Conservation (phyloP, 2,329 filamentous ascomycete genomes). For the Exophiala spinifera region DNA sequence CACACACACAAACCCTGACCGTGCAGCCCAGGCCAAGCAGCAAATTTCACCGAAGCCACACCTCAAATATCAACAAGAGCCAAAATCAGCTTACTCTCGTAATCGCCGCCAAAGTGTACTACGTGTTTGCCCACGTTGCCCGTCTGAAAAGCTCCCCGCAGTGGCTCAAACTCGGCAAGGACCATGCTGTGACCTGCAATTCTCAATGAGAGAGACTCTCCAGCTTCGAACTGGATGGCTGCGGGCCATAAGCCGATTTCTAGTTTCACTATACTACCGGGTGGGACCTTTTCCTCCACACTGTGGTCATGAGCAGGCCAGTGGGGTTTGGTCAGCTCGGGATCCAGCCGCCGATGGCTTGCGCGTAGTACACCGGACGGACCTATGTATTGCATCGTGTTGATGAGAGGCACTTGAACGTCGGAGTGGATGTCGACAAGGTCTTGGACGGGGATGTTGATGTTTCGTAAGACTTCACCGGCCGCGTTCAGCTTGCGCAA, state of each 20-base stretch:
- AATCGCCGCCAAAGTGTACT: constrained; percentile 10
- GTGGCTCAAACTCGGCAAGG: constrained; percentile 15
- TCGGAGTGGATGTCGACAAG: constrained; percentile 31
- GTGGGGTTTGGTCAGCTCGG: constrained; percentile 32
- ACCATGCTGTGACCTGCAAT: constrained; percentile 18
- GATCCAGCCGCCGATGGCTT: constrained; percentile 42
- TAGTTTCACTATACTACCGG: constrained; percentile 43
- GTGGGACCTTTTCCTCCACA: constrained; percentile 39
- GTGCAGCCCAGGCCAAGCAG: no score
- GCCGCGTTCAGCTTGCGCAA: constrained; percentile 45
- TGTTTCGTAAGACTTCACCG: constrained; percentile 42
- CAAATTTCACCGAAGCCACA: no score
- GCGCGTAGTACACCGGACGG: constrained; percentile 46
- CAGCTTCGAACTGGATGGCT: constrained; percentile 48
- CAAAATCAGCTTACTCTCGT: no score
- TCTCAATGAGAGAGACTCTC: constrained; percentile 31
- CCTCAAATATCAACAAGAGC: no score
- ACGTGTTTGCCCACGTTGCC: constrained; percentile 11
- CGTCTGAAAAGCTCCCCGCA: constrained; percentile 6
- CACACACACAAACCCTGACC: no score
- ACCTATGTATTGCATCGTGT: constrained; percentile 38
- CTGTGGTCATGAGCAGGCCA: constrained; percentile 42
- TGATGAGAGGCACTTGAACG: constrained; percentile 41
- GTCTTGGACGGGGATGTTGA: constrained; percentile 44
- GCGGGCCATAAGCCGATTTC: constrained; percentile 51